Percentiles rank a stretch among this genome's conserved stretches.
Evolutionary conservation across 1,284 basidiomycete species (phyloP).

Genomic region (Malassezia furfur): DNA sequence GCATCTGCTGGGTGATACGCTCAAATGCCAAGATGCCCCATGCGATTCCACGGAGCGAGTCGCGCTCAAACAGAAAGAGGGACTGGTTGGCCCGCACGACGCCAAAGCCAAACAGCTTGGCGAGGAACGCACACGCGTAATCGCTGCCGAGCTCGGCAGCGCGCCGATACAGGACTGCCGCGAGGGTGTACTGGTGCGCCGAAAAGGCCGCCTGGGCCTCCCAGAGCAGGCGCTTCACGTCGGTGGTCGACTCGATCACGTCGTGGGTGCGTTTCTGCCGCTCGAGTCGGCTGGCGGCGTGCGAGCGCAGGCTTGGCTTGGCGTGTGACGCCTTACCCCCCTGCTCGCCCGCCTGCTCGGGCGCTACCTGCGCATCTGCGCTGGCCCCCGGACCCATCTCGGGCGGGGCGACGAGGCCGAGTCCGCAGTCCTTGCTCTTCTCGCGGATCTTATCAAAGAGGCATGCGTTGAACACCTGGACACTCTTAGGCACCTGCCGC

Average conservation of each 20-base stretch:
- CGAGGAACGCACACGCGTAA: conserved; percentile 6
- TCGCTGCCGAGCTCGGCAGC: conserved; percentile 8
- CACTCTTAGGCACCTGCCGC: conserved; percentile 4
- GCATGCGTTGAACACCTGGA: conserved; percentile 17
- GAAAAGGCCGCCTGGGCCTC: conserved; percentile 12
- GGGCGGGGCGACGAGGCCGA: conserved; percentile 5
- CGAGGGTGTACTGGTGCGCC: conserved; percentile 8
- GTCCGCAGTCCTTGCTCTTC: conserved; percentile 9
- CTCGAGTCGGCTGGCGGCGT: conserved; percentile 8
- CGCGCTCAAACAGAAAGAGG: conserved; percentile 13
- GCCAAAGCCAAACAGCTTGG: conserved; percentile 17
- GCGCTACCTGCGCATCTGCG: neutral
- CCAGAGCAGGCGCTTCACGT: conserved; percentile 5
- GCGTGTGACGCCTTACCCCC: neutral
- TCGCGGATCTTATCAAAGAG: conserved; percentile 8
- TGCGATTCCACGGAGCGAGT: conserved; percentile 15
- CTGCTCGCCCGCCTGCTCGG: neutral
- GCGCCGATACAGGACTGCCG: conserved; percentile 6
- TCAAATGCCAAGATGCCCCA: conserved; percentile 8
- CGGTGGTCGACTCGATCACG: conserved; percentile 4
- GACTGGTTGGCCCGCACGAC: neutral
- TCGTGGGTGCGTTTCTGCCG: conserved; percentile 4
- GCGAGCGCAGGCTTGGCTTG: conserved; percentile 11
- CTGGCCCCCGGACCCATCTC: neutral
- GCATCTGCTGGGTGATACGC: neutral